Base-by-base conservation (phyloP, 106 monocot genomes). In the Apostasia shenzhenica region DNA sequence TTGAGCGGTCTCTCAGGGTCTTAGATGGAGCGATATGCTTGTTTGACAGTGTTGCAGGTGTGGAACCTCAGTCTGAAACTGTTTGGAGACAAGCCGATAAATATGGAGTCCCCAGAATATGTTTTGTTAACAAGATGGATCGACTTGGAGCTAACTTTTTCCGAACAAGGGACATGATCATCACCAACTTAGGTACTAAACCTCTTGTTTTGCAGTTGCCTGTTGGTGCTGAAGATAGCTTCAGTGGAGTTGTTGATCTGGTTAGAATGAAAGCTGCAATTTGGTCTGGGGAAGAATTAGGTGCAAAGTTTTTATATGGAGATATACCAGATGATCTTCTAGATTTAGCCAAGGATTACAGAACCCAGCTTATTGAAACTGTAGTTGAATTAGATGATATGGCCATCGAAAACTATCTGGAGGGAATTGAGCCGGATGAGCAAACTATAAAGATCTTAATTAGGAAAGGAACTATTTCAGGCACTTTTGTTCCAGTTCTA, bases 61-160 rank as follows among this genome's bases (percentile, higher is more conserved):
- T 97, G 41, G 95, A 97, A 68, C 95, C 95, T 8, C 95, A 97
- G 63, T 97, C 95, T 63, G 95, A 97, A 77, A 97, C 95, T 73
- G 95, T 97, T 37, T 97, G 95, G 95, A 79, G 95, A 63, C 95
- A 97, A 71, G 95, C 95, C 57, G 95, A 97, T 76, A 92, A 78
- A 68, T 97, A 97, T 77, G 95, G 92, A 57, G 95, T 97, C 65
- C 95, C 95, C 14, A 82, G 95, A 72, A 84, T 97, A 63, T 97
- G 95, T 70, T 97, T 97, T 71, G 85, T 97, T 62, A 97, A 97
- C 57, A 97, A 97, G 70, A 97, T 97, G 95, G 95, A 97, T 57
- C 84, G 95, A 0, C 84, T 97, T 55, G 95, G 95, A 14, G 95
- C 95, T 65, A 92, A 97, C 59, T 97, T 92, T 63, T 97, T 87